Percentiles rank a stretch among this genome's conserved stretches.
These are phyloP conservation scores for Colletotrichum cuscutae DNA, from an alignment of 2,329 filamentous ascomycete species.

Conservation along the genomic window DNA sequence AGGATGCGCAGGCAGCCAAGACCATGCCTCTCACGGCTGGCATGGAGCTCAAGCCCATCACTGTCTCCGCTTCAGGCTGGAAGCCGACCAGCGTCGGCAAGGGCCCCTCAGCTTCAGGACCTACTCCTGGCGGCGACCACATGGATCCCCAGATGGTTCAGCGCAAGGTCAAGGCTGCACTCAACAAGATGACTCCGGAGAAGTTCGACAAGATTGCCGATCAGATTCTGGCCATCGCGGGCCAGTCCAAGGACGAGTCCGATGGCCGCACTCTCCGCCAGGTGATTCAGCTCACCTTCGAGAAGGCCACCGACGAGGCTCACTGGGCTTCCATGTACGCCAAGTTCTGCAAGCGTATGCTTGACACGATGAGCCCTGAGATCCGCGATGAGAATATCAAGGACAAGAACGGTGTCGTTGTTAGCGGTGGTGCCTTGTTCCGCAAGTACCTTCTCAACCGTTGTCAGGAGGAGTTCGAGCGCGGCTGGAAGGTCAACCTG, in stretches of 20 bases:
- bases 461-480: conserved; percentile 98
- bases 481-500: conserved; percentile 92
- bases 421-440: conserved; percentile 94
- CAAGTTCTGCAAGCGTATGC: conserved; percentile 97
- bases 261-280: conserved; percentile 96
- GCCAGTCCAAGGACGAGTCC: conserved; percentile 93
- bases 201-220: conserved; percentile 97
- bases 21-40: conserved; percentile 92
- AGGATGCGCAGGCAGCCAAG: conserved; percentile 80
- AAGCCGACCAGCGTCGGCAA: conserved; percentile 80
- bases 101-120: conserved; percentile 44
- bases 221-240: conserved; percentile 91
- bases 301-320: conserved; percentile 98
- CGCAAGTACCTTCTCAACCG: conserved; percentile 98
- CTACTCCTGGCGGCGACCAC: conserved; percentile 59
- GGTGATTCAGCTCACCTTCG: conserved; percentile 98
- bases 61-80: conserved; percentile 82
- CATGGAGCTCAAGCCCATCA: conserved; percentile 83
- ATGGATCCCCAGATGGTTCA: conserved; percentile 94
- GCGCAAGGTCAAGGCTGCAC: conserved; percentile 96
- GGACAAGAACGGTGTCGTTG: conserved; percentile 88
- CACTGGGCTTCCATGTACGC: conserved; percentile 99
- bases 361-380: conserved; percentile 92
- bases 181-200: conserved; percentile 99
- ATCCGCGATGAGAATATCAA: conserved; percentile 95